Evolutionary conservation across 1,139 yeast genomes (phyloP), one percentile per base, ranked within the genome.

Genomic region (Cylindricascospora bacillispora): DNA sequence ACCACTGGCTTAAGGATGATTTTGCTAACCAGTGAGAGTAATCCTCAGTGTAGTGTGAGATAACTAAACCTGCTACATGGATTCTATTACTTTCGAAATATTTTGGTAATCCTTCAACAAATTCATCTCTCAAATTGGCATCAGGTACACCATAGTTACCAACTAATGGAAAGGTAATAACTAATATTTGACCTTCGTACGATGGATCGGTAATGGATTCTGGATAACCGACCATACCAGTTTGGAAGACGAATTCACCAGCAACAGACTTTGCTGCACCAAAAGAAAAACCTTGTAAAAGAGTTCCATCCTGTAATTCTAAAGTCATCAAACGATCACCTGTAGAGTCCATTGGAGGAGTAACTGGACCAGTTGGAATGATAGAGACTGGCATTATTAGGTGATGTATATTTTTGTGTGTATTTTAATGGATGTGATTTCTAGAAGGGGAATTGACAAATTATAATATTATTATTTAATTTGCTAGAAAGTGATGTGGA

Each of bases 181-280:
- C 97, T 57, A 92, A 71, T 51, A 92, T 86, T 63, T 92, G 99
- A 42, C 98, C 98, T 54, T 82, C 92, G 59, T 92, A 92, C 30
- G 98, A 89, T 40, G 99, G 98, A 62, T 92, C 99, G 30, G 98
- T 86, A 56, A 92, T 73, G 37, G 97, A 78, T 61, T 92, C 99
- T 27, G 98, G 98, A 59, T 92, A 92, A 42, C 99, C 99, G 47
- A 89, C 98, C 98, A 92, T 92, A 66, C 98, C 98, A 41, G 99
- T 92, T 63, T 89, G 98, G 73, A 92, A 92, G 41, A 92, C 99
- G 53, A 89, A 73, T 65, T 92, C 99, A 68, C 99, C 99, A 37
- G 98, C 93, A 35, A 77, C 74, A 11, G 63, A 44, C 21, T 89
- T 62, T 40, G 78, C 78, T 35, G 98, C 95, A 66, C 99, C 99